Percentiles rank a stretch among this genome's conserved stretches.
Conservation (phyloP, 805 yeast genomes). For the Cyberlindnera japonica region DNA sequence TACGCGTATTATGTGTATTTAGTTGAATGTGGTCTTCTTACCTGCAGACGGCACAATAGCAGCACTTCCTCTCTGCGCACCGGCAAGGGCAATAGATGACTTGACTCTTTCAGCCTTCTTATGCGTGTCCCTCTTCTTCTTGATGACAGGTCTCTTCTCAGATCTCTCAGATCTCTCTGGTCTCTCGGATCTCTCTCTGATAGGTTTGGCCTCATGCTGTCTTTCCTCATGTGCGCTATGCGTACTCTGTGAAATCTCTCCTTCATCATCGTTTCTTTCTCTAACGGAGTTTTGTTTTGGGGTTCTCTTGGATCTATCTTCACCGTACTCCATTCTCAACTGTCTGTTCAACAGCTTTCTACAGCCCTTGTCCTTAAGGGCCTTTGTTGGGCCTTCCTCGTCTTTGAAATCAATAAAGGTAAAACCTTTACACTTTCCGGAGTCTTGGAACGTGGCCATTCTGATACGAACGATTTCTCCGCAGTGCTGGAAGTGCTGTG, state of each 20-base stretch:
- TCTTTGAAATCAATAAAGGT: slow-evolving; percentile 85
- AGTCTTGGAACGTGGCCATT: slow-evolving; percentile 97
- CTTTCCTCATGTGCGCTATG: slow-evolving; percentile 13
- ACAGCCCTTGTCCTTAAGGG: slow-evolving; percentile 68
- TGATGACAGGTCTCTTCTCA: slow-evolving; percentile 8
- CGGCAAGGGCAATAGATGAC: slow-evolving; percentile 83
- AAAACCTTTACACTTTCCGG: slow-evolving; percentile 96
- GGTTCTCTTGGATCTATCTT: slow-evolving; percentile 78
- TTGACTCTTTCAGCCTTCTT: slow-evolving; percentile 30
- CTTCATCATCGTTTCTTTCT: slow-evolving; percentile 10
- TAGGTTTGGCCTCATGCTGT: slow-evolving; percentile 22
- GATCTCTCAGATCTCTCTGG: slow-evolving; percentile 2
- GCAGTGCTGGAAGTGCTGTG: slow-evolving; percentile 83
- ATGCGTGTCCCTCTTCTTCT: slow-evolving; percentile 9
- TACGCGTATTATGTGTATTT: too few relatives aligned
- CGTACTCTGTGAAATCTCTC: slow-evolving; percentile 11
- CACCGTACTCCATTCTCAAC: slow-evolving; percentile 87
- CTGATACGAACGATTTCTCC: slow-evolving; percentile 82
- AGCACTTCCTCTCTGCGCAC: slow-evolving; percentile 84
- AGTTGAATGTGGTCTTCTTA: slow-evolving; percentile 53
- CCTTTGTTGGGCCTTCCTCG: slow-evolving; percentile 78
- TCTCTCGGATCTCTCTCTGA: slow-evolving; percentile 23
- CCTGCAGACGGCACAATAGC: slow-evolving; percentile 91
- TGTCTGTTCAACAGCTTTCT: slow-evolving; percentile 68
- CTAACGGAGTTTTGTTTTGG: slow-evolving; percentile 16